phyloP scores from a whole-genome alignment of 257 asterid genomes.

The Jacaranda mimosifolia region DNA sequence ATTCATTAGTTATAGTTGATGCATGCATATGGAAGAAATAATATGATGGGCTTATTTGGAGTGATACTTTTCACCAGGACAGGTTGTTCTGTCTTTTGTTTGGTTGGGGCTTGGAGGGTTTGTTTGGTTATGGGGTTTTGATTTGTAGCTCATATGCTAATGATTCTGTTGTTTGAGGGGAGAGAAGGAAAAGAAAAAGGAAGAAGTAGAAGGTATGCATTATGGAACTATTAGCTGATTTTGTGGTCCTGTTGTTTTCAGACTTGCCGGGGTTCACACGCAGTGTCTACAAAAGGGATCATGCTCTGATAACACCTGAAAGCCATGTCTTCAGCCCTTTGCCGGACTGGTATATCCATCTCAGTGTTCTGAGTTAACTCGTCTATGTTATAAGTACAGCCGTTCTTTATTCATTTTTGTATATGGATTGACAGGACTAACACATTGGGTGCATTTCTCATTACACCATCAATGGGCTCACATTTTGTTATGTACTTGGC shows the following conservation, averaged over 20 bases:
- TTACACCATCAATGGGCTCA: slow-evolving; percentile 87
- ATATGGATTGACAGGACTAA: slow-evolving; percentile 60
- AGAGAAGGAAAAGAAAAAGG: neutral
- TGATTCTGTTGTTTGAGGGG: neutral
- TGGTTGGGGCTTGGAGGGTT: neutral
- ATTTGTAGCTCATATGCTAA: neutral
- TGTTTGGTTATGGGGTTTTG: slow-evolving; percentile 5
- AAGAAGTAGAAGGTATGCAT: neutral
- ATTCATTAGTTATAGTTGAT: neutral
- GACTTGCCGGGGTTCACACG: slow-evolving; percentile 98
- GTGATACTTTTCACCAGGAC: neutral
- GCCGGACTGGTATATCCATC: slow-evolving; percentile 72
- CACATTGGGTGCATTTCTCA: slow-evolving; percentile 80
- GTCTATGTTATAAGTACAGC: neutral
- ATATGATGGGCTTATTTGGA: slow-evolving; percentile 18
- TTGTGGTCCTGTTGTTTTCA: slow-evolving; percentile 42
- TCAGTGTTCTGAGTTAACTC: slow-evolving; percentile 8
- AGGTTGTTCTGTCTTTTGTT: neutral
- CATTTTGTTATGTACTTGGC: slow-evolving; percentile 96
- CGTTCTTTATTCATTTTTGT: slow-evolving; percentile 13
- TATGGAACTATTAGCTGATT: slow-evolving; percentile 10
- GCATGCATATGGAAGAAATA: neutral
- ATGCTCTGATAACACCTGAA: slow-evolving; percentile 95
- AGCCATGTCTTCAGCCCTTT: slow-evolving; percentile 94
- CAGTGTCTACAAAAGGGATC: slow-evolving; percentile 81